phyloP scores from a whole-genome alignment of 1,284 basidiomycete species.

The Acaromyces ingoldii region DNA sequence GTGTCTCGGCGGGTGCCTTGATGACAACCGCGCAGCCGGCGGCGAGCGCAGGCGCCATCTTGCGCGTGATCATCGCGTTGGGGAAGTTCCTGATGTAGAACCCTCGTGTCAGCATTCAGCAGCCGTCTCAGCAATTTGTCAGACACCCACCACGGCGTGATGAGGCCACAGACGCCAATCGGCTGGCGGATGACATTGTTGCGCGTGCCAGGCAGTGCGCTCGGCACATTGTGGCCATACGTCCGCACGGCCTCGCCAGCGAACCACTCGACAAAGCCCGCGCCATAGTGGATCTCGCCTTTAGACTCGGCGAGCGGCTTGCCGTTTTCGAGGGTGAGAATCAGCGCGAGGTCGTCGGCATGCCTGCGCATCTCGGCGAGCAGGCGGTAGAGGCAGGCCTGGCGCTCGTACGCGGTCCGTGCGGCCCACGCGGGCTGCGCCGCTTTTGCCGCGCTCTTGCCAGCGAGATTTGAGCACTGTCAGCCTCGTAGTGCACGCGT shows the following conservation, averaged over 20 bases:
- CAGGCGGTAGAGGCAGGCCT: conserved; percentile 14
- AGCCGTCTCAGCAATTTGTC: neutral
- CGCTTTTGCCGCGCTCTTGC: conserved; percentile 13
- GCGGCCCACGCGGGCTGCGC: conserved; percentile 9
- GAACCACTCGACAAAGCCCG: conserved; percentile 6
- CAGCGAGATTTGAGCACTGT: no score
- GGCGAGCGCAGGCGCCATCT: conserved; percentile 75
- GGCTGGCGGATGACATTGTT: conserved; percentile 89
- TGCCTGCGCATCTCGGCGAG: conserved; percentile 18
- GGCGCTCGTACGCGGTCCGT: conserved; percentile 14
- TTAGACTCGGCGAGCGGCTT: conserved; percentile 16
- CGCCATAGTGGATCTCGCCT: conserved; percentile 15
- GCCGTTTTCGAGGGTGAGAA: conserved; percentile 22
- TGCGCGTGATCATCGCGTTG: conserved; percentile 84
- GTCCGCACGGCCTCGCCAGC: conserved; percentile 11
- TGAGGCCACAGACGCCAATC: conserved; percentile 59
- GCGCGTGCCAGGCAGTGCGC: conserved; percentile 63
- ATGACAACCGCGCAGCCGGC: conserved; percentile 89
- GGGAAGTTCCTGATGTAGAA: conserved; percentile 92
- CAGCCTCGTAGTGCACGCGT: no score
- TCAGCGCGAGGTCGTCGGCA: conserved; percentile 18
- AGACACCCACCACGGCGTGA: conserved; percentile 25
- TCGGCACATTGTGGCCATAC: conserved; percentile 71
- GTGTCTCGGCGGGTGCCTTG: conserved; percentile 93
- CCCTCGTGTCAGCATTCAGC: neutral